Percentiles rank a stretch among this genome's conserved stretches.
These are phyloP conservation scores for Cyberlindnera mycetangii DNA, from an alignment of 805 yeast genomes.

Conservation along the genomic window DNA sequence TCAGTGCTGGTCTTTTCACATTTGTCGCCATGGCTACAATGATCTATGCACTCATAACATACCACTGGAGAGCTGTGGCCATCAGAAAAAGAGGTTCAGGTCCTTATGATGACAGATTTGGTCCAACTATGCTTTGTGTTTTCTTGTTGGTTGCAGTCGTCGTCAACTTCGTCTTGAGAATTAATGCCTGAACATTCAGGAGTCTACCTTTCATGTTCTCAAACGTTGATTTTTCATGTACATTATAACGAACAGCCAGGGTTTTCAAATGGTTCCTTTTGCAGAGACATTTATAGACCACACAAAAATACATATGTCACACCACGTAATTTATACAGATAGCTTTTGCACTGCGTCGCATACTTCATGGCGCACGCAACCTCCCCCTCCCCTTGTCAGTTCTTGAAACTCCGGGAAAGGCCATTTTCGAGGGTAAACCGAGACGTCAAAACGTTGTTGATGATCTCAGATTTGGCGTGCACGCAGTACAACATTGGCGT, in stretches of 20 bases:
- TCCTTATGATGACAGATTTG: conserved; percentile 98
- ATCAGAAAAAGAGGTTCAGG: conserved; percentile 97
- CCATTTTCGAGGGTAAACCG: too few relatives aligned
- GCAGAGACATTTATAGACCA: too few relatives aligned
- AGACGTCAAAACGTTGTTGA: too few relatives aligned
- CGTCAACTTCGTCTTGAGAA: conserved; percentile 82
- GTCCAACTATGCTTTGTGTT: conserved; percentile 96
- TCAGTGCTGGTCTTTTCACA: conserved; percentile 92
- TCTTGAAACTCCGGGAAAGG: too few relatives aligned
- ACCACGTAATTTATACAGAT: not conserved
- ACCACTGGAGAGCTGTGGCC: conserved; percentile 99
- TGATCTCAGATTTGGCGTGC: too few relatives aligned
- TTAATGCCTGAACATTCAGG: conserved; percentile 23
- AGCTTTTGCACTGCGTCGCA: too few relatives aligned
- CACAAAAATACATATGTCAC: not conserved
- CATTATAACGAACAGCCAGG: not conserved
- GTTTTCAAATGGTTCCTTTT: too few relatives aligned
- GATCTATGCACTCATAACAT: conserved; percentile 92
- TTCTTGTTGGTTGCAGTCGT: conserved; percentile 91
- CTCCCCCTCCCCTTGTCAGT: too few relatives aligned
- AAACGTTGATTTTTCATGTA: not conserved
- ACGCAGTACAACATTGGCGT: too few relatives aligned
- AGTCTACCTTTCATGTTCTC: not conserved
- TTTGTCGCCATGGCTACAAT: conserved; percentile 96
- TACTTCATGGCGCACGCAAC: too few relatives aligned